phyloP scores from a whole-genome alignment of 2,329 filamentous ascomycete genomes.

The Zymoseptoria brevis region DNA sequence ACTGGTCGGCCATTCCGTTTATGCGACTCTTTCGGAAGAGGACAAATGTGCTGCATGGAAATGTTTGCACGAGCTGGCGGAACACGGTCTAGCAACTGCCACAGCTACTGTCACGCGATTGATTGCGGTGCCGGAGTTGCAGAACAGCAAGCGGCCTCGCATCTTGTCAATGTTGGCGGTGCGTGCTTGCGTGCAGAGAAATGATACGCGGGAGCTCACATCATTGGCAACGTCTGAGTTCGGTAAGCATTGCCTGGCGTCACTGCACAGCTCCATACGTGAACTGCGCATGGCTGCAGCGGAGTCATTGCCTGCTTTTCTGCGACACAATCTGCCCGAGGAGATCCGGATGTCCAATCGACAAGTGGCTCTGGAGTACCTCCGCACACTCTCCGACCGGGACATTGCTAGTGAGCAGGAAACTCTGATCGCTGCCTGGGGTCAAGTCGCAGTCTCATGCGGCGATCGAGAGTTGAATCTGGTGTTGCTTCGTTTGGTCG shows the following conservation, averaged over 20 bases:
- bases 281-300: conserved; percentile 78
- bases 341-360: conserved; percentile 56
- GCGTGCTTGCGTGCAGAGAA: conserved; percentile 61
- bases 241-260: conserved; percentile 75
- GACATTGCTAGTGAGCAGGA: conserved; percentile 63
- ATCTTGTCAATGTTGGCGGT: conserved; percentile 66
- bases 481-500: conserved; percentile 71
- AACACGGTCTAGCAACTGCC: conserved; percentile 6
- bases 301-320: conserved; percentile 50
- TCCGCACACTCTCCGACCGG: conserved; percentile 65
- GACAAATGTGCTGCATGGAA: conserved; percentile 21
- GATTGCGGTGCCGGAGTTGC: conserved; percentile 34
- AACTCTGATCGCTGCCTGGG: conserved; percentile 77
- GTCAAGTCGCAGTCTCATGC: conserved; percentile 68
- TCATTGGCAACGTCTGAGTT: conserved; percentile 43
- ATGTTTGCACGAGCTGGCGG: conserved; percentile 16
- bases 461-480: conserved; percentile 79
- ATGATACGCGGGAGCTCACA: conserved; percentile 28
- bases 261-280: conserved; percentile 72
- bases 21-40: conserved; percentile 13
- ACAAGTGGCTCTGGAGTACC: conserved; percentile 58
- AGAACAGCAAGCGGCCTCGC: conserved; percentile 51
- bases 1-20: conserved; percentile 13
- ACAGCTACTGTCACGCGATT: conserved; percentile 17
- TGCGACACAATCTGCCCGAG: conserved; percentile 43